Percentiles rank a stretch among this genome's conserved stretches.
These are phyloP conservation scores for Penicillium palitans DNA, from an alignment of 2,329 filamentous ascomycete species.

Conservation along the genomic window DNA sequence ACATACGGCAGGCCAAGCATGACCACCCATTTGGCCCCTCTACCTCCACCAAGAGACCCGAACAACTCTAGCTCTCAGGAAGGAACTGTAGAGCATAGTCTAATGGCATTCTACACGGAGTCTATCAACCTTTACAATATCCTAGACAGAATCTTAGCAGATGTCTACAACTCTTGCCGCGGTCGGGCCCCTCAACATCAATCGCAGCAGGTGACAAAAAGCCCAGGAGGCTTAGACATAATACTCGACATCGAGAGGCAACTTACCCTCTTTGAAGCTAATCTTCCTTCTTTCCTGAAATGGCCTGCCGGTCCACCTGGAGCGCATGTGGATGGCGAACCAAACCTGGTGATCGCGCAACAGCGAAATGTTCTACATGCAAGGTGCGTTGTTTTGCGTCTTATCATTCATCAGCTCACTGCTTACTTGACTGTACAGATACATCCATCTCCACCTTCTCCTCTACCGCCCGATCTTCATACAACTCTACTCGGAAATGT, in stretches of 20 bases:
- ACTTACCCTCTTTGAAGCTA: not conserved
- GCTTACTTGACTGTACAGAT: not conserved
- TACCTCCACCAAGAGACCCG: constrained; percentile 3
- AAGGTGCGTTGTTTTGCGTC: not conserved
- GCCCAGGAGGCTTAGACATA: not conserved
- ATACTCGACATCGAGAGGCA: not conserved
- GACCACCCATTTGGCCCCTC: constrained; percentile 15
- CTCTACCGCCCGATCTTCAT: constrained; percentile 5
- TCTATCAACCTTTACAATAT: constrained; percentile 5
- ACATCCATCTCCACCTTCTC: constrained; percentile 3
- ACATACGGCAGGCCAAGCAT: constrained; percentile 28
- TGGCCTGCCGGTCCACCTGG: not conserved
- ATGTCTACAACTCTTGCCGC: constrained; percentile 9
- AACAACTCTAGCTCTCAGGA: not conserved
- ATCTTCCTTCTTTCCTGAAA: not conserved
- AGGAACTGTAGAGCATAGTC: not conserved
- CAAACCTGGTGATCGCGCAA: not conserved
- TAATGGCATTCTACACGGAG: constrained; percentile 1
- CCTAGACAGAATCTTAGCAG: constrained; percentile 5
- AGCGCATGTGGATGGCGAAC: not conserved
- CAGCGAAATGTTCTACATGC: constrained; percentile 7
- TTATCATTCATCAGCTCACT: not conserved
- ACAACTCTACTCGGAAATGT: not conserved
- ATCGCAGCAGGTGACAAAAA: not conserved
- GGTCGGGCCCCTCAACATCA: not conserved